Evolutionary conservation across 441 rosid species (phyloP), one percentile per base, ranked within the genome.

Genomic region (Biscutella laevigata): DNA sequence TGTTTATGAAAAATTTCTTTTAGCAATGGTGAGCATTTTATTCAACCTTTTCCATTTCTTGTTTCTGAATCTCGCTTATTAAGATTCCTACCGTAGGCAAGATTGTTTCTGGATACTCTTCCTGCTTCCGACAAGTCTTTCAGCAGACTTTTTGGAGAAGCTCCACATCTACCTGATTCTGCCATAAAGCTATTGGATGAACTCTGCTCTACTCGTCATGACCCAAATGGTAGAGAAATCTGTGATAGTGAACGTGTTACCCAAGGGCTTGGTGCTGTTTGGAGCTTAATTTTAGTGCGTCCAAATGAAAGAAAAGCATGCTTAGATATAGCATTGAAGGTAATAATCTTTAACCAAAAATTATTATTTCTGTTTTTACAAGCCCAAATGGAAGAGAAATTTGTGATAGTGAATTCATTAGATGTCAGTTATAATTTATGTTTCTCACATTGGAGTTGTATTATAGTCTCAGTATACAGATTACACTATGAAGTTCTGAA

Each of bases 181-280:
- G 84, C 84, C 44, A 70, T 94, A 71, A 77, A 80, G 67, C 74
- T 90, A 67, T 69, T 94, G 45, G 92, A 84, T 27, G 78, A 83
- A 67, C 85, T 94, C 65, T 94, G 99, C 83, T 79, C 75, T 62
- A 79, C 74, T 69, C 78, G 78, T 64, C 66, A 75, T 76, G 92
- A 79, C 74, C 57, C 72, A 47, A 59, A 53, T 59, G 95, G 89
- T 57, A 83, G 72, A 72, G 86, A 76, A 62, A 66, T 75, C 37
- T 77, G 79, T 61, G 99, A 90, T 61, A 72, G 81, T 53, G 98
- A 94, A 65, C 99, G 90, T 58, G 90, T 94, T 27, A 90, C 99
- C 33, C 99, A 94, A 71, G 99, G 99, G 44, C 98, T 94, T 62
- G 98, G 98, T 66, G 89, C 94, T 39, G 95, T 84, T 22, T 94